Conservation (phyloP, 2,329 filamentous ascomycete species). For the Hymenoscyphus scutula region DNA sequence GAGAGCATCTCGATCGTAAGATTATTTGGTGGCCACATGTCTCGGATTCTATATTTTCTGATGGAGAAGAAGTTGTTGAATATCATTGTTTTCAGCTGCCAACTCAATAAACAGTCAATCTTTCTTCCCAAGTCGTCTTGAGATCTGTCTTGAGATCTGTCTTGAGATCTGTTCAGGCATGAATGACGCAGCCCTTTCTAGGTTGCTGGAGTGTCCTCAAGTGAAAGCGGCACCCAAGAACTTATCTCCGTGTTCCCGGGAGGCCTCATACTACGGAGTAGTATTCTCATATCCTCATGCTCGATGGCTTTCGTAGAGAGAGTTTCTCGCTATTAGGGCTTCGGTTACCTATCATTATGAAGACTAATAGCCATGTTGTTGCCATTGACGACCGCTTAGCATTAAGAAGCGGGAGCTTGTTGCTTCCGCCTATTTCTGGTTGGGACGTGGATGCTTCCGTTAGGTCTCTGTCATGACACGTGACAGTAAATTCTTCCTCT, state of each 20-base stretch:
- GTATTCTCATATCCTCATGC: too few species aligned
- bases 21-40: neutral
- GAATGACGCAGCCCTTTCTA: neutral
- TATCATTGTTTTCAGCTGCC: neutral
- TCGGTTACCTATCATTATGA: too few species aligned
- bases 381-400: too few species aligned
- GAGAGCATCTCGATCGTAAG: neutral
- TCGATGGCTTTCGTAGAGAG: too few species aligned
- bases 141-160: neutral
- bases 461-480: neutral
- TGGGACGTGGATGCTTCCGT: too few species aligned
- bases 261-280: too few species aligned
- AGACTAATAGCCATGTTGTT: too few species aligned
- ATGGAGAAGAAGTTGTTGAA: neutral
- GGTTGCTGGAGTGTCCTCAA: neutral
- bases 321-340: too few species aligned
- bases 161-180: neutral
- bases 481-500: slow-evolving; percentile 13
- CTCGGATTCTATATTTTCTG: neutral
- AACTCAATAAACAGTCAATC: neutral
- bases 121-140: neutral
- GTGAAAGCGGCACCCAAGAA: neutral
- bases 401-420: too few species aligned
- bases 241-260: neutral
- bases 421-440: too few species aligned